Conservation (phyloP, 2,329 filamentous ascomycete genomes). For the Colletotrichum spinosum region DNA sequence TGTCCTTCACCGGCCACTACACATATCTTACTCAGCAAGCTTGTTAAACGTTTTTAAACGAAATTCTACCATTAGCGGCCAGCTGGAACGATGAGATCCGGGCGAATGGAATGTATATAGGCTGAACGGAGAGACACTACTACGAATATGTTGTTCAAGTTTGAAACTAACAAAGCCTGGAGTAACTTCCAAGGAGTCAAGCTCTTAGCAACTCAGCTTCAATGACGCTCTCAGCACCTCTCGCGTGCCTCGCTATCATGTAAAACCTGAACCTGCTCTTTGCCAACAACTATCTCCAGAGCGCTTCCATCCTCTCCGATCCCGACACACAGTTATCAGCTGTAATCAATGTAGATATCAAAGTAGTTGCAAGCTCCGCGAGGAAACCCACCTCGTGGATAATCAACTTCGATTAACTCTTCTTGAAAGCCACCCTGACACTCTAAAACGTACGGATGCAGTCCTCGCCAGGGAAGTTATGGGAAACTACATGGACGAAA, state of each 20-base stretch:
- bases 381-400: slow-evolving; percentile 54
- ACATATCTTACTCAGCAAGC: neutral
- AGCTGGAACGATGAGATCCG: no score
- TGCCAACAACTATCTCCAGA: slow-evolving; percentile 44
- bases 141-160: neutral
- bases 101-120: no score
- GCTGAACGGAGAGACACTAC: neutral
- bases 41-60: no score
- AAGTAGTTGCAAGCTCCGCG: slow-evolving; percentile 44
- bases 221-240: neutral
- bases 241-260: neutral
- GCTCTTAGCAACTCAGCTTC: neutral
- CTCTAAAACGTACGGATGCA: slow-evolving; percentile 46
- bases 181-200: neutral
- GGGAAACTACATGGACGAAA: slow-evolving; percentile 54
- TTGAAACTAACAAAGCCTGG: neutral
- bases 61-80: accelerated
- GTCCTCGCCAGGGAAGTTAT: slow-evolving; percentile 55
- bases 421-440: slow-evolving; percentile 49
- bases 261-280: slow-evolving; percentile 41
- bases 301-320: slow-evolving; percentile 44
- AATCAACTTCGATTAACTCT: slow-evolving; percentile 51
- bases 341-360: slow-evolving; percentile 46
- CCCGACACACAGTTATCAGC: slow-evolving; percentile 48
- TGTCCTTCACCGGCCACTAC: neutral